Evolutionary conservation across 192 early-diverging fungal genomes (phyloP).

Genomic region (Mortierella alpina): DNA sequence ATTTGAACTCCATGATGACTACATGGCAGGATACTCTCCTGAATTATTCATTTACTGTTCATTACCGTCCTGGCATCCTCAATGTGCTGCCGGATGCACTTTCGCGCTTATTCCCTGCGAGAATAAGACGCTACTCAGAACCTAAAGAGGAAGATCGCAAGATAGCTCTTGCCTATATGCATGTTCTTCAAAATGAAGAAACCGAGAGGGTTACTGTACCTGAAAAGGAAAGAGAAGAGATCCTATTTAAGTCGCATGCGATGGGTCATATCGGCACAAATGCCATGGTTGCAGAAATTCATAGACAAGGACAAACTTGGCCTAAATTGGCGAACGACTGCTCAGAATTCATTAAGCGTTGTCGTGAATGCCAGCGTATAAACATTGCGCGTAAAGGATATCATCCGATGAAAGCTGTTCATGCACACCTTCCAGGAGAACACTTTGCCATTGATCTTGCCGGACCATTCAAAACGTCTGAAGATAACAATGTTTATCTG

Average conservation of each 20-base stretch:
- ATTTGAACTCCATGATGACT: conserved; percentile 24
- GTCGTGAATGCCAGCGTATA: conserved; percentile 5
- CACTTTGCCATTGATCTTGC: conserved; percentile 8
- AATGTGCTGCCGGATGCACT: conserved; percentile 29
- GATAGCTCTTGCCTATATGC: neutral
- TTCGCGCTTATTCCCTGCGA: conserved; percentile 19
- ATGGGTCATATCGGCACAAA: conserved; percentile 17
- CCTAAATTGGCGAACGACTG: conserved; percentile 15
- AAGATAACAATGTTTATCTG: too few species aligned
- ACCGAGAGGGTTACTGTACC: neutral
- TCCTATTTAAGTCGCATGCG: neutral
- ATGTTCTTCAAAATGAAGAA: neutral
- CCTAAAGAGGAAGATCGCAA: neutral
- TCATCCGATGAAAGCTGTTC: conserved; percentile 5
- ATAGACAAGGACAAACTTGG: too few species aligned
- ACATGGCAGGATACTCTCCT: conserved; percentile 20
- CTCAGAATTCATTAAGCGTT: conserved; percentile 10
- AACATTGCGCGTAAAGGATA: conserved; percentile 5
- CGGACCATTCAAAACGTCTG: neutral
- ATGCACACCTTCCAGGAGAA: conserved; percentile 8
- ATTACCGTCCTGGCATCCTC: conserved; percentile 18
- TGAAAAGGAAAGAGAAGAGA: neutral
- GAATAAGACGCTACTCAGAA: too few species aligned
- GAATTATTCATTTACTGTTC: conserved; percentile 16
- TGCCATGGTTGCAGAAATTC: conserved; percentile 12